Evolutionary conservation across 495 filamentous ascomycete species (phyloP).

Genomic region (Saxophila tyrrhenica): DNA sequence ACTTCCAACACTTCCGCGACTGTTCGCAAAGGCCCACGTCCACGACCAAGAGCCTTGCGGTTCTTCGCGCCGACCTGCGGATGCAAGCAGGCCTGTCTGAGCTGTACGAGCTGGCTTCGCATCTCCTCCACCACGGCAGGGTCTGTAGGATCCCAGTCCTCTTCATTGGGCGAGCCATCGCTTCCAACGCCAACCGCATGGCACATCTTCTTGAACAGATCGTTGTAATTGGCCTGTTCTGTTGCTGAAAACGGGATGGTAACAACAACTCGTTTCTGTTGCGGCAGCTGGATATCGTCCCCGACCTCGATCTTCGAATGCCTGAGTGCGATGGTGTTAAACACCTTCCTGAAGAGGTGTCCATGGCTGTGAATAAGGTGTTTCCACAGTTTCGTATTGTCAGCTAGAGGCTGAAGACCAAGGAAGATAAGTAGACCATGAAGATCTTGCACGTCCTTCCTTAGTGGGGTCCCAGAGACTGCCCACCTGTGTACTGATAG

Average conservation of each 20-base stretch:
- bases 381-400: constrained; percentile 52
- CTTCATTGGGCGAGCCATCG: constrained; percentile 47
- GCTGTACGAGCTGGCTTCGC: constrained; percentile 54
- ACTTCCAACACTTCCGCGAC: constrained; percentile 72
- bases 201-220: constrained; percentile 62
- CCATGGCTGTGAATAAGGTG: constrained; percentile 47
- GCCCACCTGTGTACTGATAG: constrained; percentile 82
- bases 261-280: constrained; percentile 75
- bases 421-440: constrained; percentile 68
- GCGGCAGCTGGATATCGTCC: constrained; percentile 58
- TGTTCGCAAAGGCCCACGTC: constrained; percentile 57
- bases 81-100: constrained; percentile 82
- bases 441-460: constrained; percentile 62
- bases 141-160: constrained; percentile 53
- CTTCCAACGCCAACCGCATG: constrained; percentile 51
- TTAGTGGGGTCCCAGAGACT: constrained; percentile 83
- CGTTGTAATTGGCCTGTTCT: constrained; percentile 76
- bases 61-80: constrained; percentile 62
- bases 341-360: constrained; percentile 51
- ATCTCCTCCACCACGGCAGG: constrained; percentile 48
- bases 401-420: constrained; percentile 60
- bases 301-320: constrained; percentile 76
- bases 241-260: constrained; percentile 78
- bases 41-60: constrained; percentile 52
- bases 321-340: constrained; percentile 58